phyloP scores from a whole-genome alignment of 73 alveolate species.

The Paramecium tetraurelia region DNA sequence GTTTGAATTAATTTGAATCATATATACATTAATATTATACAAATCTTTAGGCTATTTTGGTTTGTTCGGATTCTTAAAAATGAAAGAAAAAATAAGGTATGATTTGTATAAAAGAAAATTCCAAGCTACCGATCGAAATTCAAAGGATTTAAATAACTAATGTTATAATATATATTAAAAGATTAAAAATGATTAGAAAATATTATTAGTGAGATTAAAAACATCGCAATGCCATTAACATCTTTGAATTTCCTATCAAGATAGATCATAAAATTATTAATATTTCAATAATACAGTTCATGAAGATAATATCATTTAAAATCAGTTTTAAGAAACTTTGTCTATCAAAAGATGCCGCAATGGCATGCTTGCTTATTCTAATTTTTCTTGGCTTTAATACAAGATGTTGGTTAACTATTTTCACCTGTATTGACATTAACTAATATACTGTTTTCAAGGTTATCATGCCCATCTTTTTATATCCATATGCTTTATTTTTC shows the following conservation, averaged over 20 bases:
- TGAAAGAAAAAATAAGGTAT: background rate
- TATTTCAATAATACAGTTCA: background rate
- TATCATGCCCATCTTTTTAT: background rate
- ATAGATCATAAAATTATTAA: background rate
- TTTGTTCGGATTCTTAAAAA: background rate
- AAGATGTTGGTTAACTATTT: background rate
- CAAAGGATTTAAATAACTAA: background rate
- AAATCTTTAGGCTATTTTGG: background rate
- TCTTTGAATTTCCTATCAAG: background rate
- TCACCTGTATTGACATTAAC: background rate
- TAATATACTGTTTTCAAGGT: background rate
- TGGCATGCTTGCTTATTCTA: constrained; percentile 2
- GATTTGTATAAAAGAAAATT: background rate
- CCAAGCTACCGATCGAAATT: background rate
- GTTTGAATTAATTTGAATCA: background rate
- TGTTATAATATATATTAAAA: background rate
- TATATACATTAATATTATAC: background rate
- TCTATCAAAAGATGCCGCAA: background rate
- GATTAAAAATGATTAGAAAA: background rate
- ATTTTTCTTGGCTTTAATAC: background rate
- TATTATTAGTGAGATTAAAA: background rate
- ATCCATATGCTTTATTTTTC: constrained; percentile 16
- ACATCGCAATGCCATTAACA: background rate
- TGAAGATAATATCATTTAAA: background rate
- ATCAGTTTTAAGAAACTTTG: background rate